Evolutionary conservation across 257 asterid genomes (phyloP).

Genomic region (Striga asiatica): DNA sequence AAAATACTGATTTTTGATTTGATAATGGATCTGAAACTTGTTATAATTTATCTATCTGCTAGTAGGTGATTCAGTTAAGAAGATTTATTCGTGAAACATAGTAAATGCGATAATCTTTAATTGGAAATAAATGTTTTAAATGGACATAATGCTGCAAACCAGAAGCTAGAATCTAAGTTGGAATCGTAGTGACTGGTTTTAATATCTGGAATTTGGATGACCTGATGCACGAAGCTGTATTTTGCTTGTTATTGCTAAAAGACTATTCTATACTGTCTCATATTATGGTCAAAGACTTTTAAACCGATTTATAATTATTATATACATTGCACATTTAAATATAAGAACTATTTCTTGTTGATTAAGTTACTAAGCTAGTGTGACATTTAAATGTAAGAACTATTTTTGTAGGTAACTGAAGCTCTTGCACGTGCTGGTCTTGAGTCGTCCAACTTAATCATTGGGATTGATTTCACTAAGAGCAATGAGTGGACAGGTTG

Average conservation of each 20-base stretch:
- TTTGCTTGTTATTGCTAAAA: neutral
- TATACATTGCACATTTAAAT: neutral
- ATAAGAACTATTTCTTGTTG: neutral
- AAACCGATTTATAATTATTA: neutral
- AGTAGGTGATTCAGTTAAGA: neutral
- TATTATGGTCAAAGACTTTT: neutral
- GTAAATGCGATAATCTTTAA: neutral
- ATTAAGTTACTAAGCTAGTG: too few relatives aligned
- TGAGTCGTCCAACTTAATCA: constrained; percentile 1
- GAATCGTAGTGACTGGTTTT: neutral
- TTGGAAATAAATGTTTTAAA: neutral
- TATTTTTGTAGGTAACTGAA: constrained; percentile 2
- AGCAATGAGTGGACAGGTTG: constrained; percentile 10
- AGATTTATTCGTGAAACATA: neutral
- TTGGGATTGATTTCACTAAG: constrained; percentile 7
- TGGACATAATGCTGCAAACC: neutral
- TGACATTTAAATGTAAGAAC: neutral
- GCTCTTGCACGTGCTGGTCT: constrained; percentile 9
- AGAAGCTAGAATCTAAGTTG: neutral
- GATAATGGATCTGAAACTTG: neutral
- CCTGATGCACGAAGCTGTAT: neutral
- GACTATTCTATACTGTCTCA: neutral
- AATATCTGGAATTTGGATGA: neutral
- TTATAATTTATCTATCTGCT: neutral
- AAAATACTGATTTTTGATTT: neutral